phyloP scores from a whole-genome alignment of 441 rosid genomes.

The Flueggea neowawraea region DNA sequence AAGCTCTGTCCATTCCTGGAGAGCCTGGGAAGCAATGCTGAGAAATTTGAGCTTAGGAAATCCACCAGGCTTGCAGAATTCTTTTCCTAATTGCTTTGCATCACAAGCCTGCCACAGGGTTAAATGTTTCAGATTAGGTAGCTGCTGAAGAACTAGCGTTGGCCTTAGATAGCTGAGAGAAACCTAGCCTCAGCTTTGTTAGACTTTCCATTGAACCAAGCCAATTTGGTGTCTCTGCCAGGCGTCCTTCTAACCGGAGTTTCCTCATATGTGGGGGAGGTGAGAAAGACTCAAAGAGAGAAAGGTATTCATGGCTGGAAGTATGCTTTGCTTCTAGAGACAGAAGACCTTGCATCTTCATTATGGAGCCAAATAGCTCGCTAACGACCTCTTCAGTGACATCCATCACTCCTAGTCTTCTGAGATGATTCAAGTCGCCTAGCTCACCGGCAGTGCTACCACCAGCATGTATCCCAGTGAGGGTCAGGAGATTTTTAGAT shows the following conservation, averaged over 20 bases:
- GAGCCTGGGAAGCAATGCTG: slow-evolving; percentile 29
- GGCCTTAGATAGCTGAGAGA: slow-evolving; percentile 34
- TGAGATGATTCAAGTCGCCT: slow-evolving; percentile 25
- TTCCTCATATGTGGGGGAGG: slow-evolving; percentile 35
- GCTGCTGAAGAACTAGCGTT: slow-evolving; percentile 28
- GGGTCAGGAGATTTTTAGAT: slow-evolving; percentile 25
- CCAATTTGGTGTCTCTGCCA: slow-evolving; percentile 30
- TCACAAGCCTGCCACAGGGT: slow-evolving; percentile 33
- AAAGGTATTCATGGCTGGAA: slow-evolving; percentile 9
- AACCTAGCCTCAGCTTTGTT: slow-evolving; percentile 28
- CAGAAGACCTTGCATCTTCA: slow-evolving; percentile 28
- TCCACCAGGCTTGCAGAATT: slow-evolving; percentile 35
- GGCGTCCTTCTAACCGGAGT: slow-evolving; percentile 28
- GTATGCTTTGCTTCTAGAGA: slow-evolving; percentile 25
- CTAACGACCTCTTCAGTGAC: slow-evolving; percentile 21
- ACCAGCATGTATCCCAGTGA: slow-evolving; percentile 30
- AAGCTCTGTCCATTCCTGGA: slow-evolving; percentile 40
- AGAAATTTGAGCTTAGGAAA: slow-evolving; percentile 40
- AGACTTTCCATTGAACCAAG: slow-evolving; percentile 30
- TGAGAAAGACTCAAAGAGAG: slow-evolving; percentile 24
- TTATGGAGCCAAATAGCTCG: slow-evolving; percentile 27
- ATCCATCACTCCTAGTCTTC: slow-evolving; percentile 33
- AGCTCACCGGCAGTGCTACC: slow-evolving; percentile 23
- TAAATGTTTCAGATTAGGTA: slow-evolving; percentile 32
- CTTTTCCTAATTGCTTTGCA: slow-evolving; percentile 30